phyloP scores from a whole-genome alignment of 208 protist genomes.

The Leishmania major region DNA sequence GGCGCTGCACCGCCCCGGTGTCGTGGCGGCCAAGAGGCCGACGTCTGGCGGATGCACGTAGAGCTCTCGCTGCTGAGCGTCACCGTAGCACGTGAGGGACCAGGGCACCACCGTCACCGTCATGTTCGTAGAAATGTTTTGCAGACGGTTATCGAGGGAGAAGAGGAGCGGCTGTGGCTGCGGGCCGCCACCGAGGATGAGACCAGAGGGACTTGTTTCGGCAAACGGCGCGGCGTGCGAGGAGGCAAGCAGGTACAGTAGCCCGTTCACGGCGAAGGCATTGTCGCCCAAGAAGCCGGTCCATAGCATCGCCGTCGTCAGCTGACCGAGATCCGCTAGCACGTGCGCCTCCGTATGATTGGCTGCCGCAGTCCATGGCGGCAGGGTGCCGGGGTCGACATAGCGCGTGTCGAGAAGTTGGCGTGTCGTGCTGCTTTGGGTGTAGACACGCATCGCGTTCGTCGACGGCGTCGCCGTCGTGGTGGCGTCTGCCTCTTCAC shows the following conservation, averaged over 20 bases:
- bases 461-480: slow-evolving; percentile 14
- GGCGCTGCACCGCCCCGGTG: slow-evolving; percentile 34
- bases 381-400: slow-evolving; percentile 10
- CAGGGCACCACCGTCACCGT: slow-evolving; percentile 25
- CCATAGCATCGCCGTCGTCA: slow-evolving; percentile 66
- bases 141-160: slow-evolving; percentile 35
- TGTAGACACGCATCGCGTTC: slow-evolving; percentile 38
- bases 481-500: slow-evolving; percentile 6
- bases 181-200: background rate
- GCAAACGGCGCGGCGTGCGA: slow-evolving; percentile 10
- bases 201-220: background rate
- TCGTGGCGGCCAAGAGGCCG: slow-evolving; percentile 31
- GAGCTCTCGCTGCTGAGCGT: background rate
- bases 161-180: slow-evolving; percentile 35
- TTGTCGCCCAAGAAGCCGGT: slow-evolving; percentile 54
- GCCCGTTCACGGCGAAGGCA: slow-evolving; percentile 49
- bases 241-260: slow-evolving; percentile 49
- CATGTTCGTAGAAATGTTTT: slow-evolving; percentile 22
- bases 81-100: slow-evolving; percentile 52
- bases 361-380: background rate
- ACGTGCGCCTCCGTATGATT: slow-evolving; percentile 4
- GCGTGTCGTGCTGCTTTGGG: slow-evolving; percentile 50
- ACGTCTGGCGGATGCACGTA: too few relatives aligned
- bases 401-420: slow-evolving; percentile 58
- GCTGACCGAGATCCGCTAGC: slow-evolving; percentile 27